Evolutionary conservation across 495 filamentous ascomycete species (phyloP).

Genomic region (Tuber indicum): DNA sequence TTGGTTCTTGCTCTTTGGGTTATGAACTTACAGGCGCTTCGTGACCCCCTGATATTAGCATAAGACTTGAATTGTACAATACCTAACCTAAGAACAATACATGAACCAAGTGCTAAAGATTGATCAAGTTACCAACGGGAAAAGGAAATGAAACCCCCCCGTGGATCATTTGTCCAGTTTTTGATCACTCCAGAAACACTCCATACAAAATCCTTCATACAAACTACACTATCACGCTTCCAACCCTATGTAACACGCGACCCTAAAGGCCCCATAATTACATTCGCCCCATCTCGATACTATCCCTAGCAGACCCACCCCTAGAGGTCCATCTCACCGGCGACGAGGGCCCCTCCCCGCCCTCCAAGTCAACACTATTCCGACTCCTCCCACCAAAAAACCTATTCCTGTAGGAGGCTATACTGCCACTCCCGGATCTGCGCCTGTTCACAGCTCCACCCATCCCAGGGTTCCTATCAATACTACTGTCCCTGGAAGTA

Average conservation of each 20-base stretch:
- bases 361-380: conserved; percentile 21
- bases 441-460: conserved; percentile 6
- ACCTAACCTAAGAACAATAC: not conserved
- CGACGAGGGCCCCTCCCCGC: not conserved
- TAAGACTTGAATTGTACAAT: conserved; percentile 10
- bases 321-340: not conserved
- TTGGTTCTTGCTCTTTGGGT: not conserved
- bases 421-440: conserved; percentile 23
- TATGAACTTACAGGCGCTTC: not conserved
- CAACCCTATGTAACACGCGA: not conserved
- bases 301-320: conserved; percentile 6
- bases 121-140: not conserved
- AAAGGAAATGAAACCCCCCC: not conserved
- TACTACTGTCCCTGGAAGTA: conserved; percentile 9
- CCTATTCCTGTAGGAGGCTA: conserved; percentile 24
- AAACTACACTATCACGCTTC: not conserved
- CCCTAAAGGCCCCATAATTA: not conserved
- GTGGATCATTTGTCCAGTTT: not conserved
- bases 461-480: conserved; percentile 8
- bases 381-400: conserved; percentile 20
- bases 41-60: not conserved
- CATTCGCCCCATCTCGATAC: conserved; percentile 6
- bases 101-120: not conserved
- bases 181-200: not conserved
- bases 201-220: not conserved